Conservation (phyloP, 306 rosid genomes). For the Abrus precatorius region DNA sequence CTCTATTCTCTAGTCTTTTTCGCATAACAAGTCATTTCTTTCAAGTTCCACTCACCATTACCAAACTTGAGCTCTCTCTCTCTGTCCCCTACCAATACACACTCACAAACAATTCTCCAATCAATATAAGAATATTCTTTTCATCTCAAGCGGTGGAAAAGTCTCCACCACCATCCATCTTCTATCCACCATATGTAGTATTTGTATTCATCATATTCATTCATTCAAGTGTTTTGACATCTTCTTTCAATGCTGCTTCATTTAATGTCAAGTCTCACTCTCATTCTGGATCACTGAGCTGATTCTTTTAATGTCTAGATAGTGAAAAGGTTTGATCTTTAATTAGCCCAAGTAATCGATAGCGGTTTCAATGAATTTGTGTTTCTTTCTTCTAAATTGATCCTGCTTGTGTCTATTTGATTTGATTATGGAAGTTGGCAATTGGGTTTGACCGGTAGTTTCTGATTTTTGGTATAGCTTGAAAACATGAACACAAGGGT, state of each 20-base stretch:
- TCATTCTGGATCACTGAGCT: conserved; percentile 51
- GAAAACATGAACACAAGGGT: conserved; percentile 61
- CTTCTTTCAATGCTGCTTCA: conserved; percentile 21
- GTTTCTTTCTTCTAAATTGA: not conserved
- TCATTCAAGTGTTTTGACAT: conserved; percentile 14
- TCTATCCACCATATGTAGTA: not conserved
- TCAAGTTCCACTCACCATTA: conserved; percentile 15
- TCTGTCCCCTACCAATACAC: not conserved
- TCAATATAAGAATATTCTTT: conserved; percentile 9
- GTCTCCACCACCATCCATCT: conserved; percentile 29
- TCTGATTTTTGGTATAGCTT: conserved; percentile 54
- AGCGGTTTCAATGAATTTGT: conserved; percentile 51
- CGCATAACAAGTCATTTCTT: conserved; percentile 30
- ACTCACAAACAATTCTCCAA: conserved; percentile 4
- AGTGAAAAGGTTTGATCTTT: conserved; percentile 53
- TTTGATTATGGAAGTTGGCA: conserved; percentile 20
- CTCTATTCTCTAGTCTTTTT: conserved; percentile 36
- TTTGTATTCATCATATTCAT: not conserved
- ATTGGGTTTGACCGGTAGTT: conserved; percentile 44
- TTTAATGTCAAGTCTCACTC: conserved; percentile 39
- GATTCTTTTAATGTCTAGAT: conserved; percentile 40
- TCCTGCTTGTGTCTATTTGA: not conserved
- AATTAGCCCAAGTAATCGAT: conserved; percentile 19
- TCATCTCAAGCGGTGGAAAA: conserved; percentile 25
- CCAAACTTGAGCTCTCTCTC: conserved; percentile 20